Conservation (phyloP, 2,329 filamentous ascomycete species). For the Endocalyx cinctus region DNA sequence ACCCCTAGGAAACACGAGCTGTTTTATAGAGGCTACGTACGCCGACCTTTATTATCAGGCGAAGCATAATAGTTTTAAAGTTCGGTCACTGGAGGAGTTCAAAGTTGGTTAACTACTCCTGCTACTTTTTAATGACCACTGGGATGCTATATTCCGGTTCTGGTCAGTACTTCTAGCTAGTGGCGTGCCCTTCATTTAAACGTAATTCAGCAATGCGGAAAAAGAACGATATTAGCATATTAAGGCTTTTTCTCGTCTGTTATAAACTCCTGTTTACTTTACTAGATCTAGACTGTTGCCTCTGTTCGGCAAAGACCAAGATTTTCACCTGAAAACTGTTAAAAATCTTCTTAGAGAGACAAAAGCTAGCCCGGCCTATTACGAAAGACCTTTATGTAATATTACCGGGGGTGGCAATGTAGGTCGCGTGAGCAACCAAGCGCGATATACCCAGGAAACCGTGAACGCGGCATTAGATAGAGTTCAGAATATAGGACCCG, state of each 20-base stretch:
- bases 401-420: too few species aligned
- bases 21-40: too few species aligned
- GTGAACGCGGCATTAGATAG: background rate
- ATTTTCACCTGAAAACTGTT: conserved; percentile 2
- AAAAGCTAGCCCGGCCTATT: too few species aligned
- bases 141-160: conserved; percentile 20
- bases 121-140: conserved; percentile 18
- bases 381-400: too few species aligned
- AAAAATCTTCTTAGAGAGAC: conserved; percentile 23
- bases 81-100: too few species aligned
- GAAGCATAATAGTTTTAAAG: too few species aligned
- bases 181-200: conserved; percentile 12
- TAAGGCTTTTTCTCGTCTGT: conserved; percentile 1
- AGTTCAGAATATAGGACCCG: too few species aligned
- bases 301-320: conserved; percentile 8
- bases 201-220: conserved; percentile 14
- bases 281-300: conserved; percentile 5
- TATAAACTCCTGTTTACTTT: conserved; percentile 13
- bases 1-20: too few species aligned
- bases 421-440: conserved; percentile 5
- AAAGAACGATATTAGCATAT: conserved; percentile 14
- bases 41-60: too few species aligned
- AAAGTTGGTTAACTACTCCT: too few species aligned
- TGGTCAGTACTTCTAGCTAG: conserved; percentile 19
- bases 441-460: conserved; percentile 9